phyloP scores from a whole-genome alignment of 2,329 filamentous ascomycete genomes.

The Biscogniauxia marginata region DNA sequence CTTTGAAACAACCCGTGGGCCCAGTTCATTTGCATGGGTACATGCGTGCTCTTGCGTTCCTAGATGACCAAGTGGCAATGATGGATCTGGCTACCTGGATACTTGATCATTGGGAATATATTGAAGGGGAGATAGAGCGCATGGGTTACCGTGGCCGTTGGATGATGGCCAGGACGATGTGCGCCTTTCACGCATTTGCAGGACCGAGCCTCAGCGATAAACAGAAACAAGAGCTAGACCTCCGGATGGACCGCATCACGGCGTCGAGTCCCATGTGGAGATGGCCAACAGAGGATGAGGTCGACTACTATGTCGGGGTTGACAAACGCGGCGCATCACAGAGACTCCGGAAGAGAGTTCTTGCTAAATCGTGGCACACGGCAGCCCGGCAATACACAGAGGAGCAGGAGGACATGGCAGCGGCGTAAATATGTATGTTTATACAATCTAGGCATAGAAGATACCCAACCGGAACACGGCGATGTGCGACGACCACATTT shows the following conservation, averaged over 20 bases:
- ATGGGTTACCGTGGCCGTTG: slow-evolving; percentile 28
- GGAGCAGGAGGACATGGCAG: background rate
- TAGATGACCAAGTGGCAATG: slow-evolving; percentile 60
- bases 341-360: slow-evolving; percentile 18
- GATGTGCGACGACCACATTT: background rate
- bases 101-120: slow-evolving; percentile 40
- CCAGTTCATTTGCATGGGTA: slow-evolving; percentile 56
- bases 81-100: slow-evolving; percentile 60
- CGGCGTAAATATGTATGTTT: background rate
- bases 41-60: slow-evolving; percentile 60
- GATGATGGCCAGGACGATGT: slow-evolving; percentile 38
- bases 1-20: slow-evolving; percentile 26
- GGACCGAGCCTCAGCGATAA: slow-evolving; percentile 39
- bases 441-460: background rate
- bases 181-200: slow-evolving; percentile 49
- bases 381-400: background rate
- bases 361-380: slow-evolving; percentile 4
- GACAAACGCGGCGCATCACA: slow-evolving; percentile 21
- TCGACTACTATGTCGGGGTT: slow-evolving; percentile 24
- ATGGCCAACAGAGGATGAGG: slow-evolving; percentile 31
- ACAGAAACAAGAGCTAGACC: slow-evolving; percentile 16
- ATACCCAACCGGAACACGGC: background rate
- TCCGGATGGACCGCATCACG: slow-evolving; percentile 17
- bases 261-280: slow-evolving; percentile 21
- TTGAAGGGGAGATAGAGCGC: slow-evolving; percentile 35